Evolutionary conservation across 1,139 yeast genomes (phyloP), one percentile per base, ranked within the genome.

Genomic region (Hemisphaericaspora subhashii): DNA sequence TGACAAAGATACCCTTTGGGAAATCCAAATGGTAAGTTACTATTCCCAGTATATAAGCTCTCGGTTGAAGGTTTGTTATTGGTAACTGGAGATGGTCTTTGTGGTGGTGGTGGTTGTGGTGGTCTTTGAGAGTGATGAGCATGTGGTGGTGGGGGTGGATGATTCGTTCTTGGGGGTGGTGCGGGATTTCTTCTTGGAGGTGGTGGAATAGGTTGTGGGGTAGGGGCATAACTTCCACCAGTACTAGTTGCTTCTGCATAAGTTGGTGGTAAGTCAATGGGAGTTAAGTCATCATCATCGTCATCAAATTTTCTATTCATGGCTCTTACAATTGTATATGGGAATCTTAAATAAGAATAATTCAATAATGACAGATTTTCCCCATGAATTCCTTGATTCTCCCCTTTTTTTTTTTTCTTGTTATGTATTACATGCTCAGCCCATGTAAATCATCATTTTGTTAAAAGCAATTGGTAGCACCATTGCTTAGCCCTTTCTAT

Each of bases 1-100:
- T 52, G 48, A 46, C 77, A 72, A 38, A 57, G 53, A 38, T 53
- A 48, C 2, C 73, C 69, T 15, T 55, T 51, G 3, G 75, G 71
- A 44, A 52, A 72, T 26, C 46, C 37, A 74, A 87, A 86, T 0
- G 95, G 95, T 3, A 84, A 64, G 12, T 53, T 52, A 3, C 57
- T 45, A 43, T 69, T 70, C 31, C 54, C 52, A 1, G 70, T 59
- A 43, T 67, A 64, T 8, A 47, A 48, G 31, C 55, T 57, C 6
- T 39, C 40, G 3, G 46, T 30, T 51, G 57, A 13, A 37, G 42
- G 5, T 23, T 35, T n/a, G 25, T 31, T 29, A 10, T 27, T 18
- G 38, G 33, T n/a, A 36, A 26, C 8, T 24, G 34, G 35, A 41
- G 43, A 28, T 15, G 43, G 41, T 28, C 36, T 25, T 13, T 44